Percentiles rank a stretch among this genome's conserved stretches.
Conservation (phyloP, 2,329 filamentous ascomycete genomes). For the Chaetothyriales sp. region DNA sequence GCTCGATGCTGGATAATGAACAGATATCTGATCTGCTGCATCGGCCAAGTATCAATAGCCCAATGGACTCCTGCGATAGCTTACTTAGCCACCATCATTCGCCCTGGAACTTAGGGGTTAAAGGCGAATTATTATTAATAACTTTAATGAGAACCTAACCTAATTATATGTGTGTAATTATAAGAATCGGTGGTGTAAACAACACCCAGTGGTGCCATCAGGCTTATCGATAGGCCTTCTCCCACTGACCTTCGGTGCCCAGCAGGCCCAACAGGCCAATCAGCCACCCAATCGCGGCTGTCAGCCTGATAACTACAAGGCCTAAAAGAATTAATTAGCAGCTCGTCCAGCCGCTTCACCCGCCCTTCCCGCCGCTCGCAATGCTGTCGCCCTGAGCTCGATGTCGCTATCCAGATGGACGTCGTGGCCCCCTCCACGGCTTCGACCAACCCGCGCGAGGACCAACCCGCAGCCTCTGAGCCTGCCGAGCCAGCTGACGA, state of each 20-base stretch:
- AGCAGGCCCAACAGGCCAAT: not conserved
- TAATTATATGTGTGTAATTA: no score
- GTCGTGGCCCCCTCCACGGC: constrained; percentile 16
- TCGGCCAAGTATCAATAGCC: no score
- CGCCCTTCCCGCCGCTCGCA: not conserved
- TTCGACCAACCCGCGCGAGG: constrained; percentile 2
- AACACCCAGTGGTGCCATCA: not conserved
- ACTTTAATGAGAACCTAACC: no score
- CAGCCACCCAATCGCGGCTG: not conserved
- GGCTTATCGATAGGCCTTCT: not conserved
- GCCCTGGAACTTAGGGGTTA: no score
- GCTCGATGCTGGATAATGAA: constrained; percentile 5
- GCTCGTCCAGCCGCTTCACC: not conserved
- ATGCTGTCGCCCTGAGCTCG: constrained; percentile 1
- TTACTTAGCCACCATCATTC: no score
- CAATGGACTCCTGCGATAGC: no score
- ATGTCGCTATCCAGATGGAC: constrained; percentile 17
- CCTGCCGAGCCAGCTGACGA: not conserved
- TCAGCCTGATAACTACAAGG: not conserved
- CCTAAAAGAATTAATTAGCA: not conserved
- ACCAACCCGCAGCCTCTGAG: constrained; percentile 2
- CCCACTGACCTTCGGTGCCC: not conserved
- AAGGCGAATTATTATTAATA: no score
- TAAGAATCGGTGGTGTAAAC: no score
- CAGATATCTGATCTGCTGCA: not conserved